phyloP scores from a whole-genome alignment of 2,329 filamentous ascomycete species.

The Byssothecium circinans region DNA sequence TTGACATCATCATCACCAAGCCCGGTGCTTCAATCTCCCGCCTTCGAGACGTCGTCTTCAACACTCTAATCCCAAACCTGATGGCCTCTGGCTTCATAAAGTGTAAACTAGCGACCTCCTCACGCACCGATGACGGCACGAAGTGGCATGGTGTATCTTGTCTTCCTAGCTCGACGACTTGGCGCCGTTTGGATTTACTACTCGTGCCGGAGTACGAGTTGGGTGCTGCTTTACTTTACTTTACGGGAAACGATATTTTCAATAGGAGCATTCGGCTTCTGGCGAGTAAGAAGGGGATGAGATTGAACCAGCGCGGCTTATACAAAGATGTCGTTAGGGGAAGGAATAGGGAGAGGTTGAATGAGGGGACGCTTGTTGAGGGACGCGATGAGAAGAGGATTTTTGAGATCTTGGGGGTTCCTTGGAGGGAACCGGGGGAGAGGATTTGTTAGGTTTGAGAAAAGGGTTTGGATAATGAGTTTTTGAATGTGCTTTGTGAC shows the following conservation, averaged over 20 bases:
- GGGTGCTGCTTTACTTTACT: constrained; percentile 88
- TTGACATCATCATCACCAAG: constrained; percentile 83
- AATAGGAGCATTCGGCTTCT: constrained; percentile 82
- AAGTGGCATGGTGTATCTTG: constrained; percentile 90
- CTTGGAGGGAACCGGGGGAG: constrained; percentile 66
- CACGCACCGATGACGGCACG: constrained; percentile 59
- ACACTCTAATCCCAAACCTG: constrained; percentile 64
- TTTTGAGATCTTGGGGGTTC: constrained; percentile 79
- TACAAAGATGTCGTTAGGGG: constrained; percentile 71
- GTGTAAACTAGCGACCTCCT: constrained; percentile 63
- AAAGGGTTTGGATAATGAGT: no score
- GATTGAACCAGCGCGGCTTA: constrained; percentile 80
- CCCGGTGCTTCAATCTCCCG: constrained; percentile 56
- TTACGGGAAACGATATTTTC: constrained; percentile 94
- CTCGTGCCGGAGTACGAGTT: constrained; percentile 78
- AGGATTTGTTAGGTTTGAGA: constrained; percentile 35
- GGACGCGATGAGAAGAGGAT: constrained; percentile 75
- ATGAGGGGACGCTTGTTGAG: constrained; percentile 71
- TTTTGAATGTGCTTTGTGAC: no score
- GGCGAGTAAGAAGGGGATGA: constrained; percentile 78
- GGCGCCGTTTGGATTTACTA: constrained; percentile 83
- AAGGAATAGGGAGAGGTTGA: constrained; percentile 60
- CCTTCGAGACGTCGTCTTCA: constrained; percentile 64
- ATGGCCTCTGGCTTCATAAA: constrained; percentile 67
- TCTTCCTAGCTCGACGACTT: constrained; percentile 61